Conservation (phyloP, 495 filamentous ascomycete species). For the Neurospora sp. region DNA sequence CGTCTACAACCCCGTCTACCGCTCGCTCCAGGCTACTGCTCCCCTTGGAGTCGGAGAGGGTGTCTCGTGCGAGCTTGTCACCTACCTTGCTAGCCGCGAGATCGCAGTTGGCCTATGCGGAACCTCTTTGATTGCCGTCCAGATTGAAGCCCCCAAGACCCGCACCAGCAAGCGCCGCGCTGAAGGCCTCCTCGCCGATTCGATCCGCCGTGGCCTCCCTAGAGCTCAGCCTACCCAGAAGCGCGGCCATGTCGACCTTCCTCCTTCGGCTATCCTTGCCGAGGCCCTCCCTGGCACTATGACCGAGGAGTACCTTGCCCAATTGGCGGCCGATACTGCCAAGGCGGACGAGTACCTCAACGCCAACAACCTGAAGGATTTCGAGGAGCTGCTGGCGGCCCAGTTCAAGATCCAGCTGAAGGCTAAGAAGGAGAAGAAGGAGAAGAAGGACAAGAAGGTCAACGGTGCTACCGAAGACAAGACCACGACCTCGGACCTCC, state of each 20-base stretch:
- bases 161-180: constrained; percentile 50
- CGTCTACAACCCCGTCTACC: constrained; percentile 57
- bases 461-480: constrained; percentile 1
- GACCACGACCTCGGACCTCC: background rate
- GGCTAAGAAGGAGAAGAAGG: constrained; percentile 11
- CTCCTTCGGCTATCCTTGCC: constrained; percentile 22
- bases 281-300: constrained; percentile 29
- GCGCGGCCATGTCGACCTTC: constrained; percentile 3
- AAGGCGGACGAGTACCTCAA: constrained; percentile 37
- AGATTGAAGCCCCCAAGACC: constrained; percentile 50
- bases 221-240: constrained; percentile 12
- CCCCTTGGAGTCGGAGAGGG: constrained; percentile 26
- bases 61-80: constrained; percentile 36
- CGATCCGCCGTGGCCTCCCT: constrained; percentile 49
- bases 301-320: constrained; percentile 23
- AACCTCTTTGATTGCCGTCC: constrained; percentile 48
- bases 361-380: constrained; percentile 33
- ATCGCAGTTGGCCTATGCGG: constrained; percentile 49
- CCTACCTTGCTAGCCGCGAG: constrained; percentile 54
- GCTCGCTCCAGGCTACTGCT: constrained; percentile 49
- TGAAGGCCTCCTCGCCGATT: constrained; percentile 59
- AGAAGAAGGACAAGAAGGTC: constrained; percentile 5
- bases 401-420: constrained; percentile 28
- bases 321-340: constrained; percentile 24
- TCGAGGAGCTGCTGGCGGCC: constrained; percentile 44